These are phyloP conservation scores for Echeveria elegans DNA, from an alignment of 164 flowering plant genomes.

Conservation along the genomic window DNA sequence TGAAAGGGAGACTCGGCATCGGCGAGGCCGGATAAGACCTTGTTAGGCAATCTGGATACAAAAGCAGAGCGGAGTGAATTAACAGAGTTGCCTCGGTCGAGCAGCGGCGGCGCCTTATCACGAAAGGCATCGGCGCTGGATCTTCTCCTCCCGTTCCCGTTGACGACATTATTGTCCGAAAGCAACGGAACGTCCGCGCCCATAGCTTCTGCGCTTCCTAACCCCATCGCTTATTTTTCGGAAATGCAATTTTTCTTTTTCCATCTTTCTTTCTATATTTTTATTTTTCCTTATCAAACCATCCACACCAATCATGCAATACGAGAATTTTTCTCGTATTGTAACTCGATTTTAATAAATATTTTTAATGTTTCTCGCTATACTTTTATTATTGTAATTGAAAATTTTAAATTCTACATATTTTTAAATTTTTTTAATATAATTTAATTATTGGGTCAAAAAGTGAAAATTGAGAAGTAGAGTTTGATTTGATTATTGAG, in stretches of 20 bases:
- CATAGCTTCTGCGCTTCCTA: background rate
- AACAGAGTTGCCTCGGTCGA: constrained; percentile 23
- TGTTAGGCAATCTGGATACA: constrained; percentile 34
- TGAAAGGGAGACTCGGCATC: constrained; percentile 33
- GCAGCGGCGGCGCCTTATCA: constrained; percentile 9
- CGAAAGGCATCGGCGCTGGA: background rate
- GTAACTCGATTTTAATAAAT: too few relatives aligned
- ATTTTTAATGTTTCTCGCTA: too few relatives aligned
- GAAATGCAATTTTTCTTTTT: background rate
- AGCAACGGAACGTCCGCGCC: background rate
- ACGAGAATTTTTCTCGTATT: too few relatives aligned
- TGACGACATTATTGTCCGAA: background rate
- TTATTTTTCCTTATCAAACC: too few relatives aligned
- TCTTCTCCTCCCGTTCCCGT: background rate
- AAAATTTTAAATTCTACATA: too few relatives aligned
- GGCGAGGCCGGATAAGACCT: constrained; percentile 22
- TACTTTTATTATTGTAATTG: too few relatives aligned
- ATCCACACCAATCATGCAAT: too few relatives aligned
- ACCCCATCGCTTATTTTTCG: constrained; percentile 1
- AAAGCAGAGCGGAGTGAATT: constrained; percentile 29
- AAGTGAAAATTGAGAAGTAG: too few relatives aligned
- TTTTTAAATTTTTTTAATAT: too few relatives aligned
- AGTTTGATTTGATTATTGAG: too few relatives aligned
- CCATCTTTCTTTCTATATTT: background rate
- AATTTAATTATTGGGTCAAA: too few relatives aligned